Conservation (phyloP, 768 basidiomycete genomes). For the Mycena rebaudengoi region DNA sequence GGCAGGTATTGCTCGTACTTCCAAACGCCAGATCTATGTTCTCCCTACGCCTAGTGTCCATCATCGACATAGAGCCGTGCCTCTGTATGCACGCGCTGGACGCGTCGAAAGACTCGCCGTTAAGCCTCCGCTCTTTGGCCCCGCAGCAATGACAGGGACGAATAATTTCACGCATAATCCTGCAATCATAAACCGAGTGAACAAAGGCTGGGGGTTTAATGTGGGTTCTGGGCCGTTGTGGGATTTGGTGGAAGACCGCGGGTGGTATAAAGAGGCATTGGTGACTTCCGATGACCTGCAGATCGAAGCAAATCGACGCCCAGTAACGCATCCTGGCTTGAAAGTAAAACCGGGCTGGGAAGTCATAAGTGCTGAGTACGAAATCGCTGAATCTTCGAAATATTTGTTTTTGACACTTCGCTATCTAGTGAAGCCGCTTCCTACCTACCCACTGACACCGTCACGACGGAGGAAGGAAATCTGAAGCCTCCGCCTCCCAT, state of each 20-base stretch:
- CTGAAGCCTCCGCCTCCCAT: conserved; percentile 62
- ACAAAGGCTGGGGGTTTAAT: conserved; percentile 77
- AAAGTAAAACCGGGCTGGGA: conserved; percentile 54
- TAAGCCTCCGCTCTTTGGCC: conserved; percentile 59
- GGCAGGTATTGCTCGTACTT: conserved; percentile 43
- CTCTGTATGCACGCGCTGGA: conserved; percentile 59
- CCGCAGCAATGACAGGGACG: conserved; percentile 53
- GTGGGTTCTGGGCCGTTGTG: conserved; percentile 81
- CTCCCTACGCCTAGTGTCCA: conserved; percentile 73
- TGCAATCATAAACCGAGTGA: conserved; percentile 62
- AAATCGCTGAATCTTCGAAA: neutral
- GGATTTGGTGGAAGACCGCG: conserved; percentile 81
- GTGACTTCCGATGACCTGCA: conserved; percentile 42
- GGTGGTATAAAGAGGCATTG: conserved; percentile 76
- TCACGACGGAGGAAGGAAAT: conserved; percentile 59
- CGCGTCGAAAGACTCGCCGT: conserved; percentile 68
- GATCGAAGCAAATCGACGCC: conserved; percentile 61
- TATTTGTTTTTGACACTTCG: conserved; percentile 1
- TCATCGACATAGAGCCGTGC: conserved; percentile 76
- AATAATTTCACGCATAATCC: conserved; percentile 62
- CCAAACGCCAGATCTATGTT: conserved; percentile 62
- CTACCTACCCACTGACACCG: conserved; percentile 66
- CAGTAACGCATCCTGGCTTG: conserved; percentile 62
- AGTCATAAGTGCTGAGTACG: conserved; percentile 56
- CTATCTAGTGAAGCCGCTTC: conserved; percentile 58